Base-by-base conservation (phyloP, 352 stramenopile species). In the Pythium aphanidermatum region DNA sequence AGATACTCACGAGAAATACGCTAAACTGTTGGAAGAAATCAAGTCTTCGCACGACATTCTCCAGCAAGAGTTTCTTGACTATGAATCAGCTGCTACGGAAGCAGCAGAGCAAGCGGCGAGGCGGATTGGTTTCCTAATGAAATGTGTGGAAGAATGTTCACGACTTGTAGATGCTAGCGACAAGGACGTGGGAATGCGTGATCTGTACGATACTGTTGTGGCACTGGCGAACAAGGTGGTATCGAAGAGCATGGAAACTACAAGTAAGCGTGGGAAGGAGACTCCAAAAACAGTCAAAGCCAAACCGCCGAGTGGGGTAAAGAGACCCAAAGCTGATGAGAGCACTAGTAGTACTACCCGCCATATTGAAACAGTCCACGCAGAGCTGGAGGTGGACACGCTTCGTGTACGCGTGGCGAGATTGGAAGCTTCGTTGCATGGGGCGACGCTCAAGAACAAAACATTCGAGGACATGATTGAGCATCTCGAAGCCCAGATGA, bases 381-480 rank as follows among this genome's bases (percentile, higher is more conserved):
- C 44, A 14, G 31, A 49, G 20, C 43, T 63, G 6, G 42, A 58
- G 21, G 46, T 37, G 5, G 39, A 60, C 25, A 52, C 36, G 24
- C 73, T 69, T 62, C 60, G 51, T 8, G 21, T 70, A 4, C 62
- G 68, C 0, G 48, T 39, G 1, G 52, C 58, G 8, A 73, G 62
- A 17, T 38, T 84, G 20, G 58, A 81, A 39, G 37, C 63, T 24
- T 63, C 65, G 6, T 39, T 85, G 13, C 53, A 55, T 13, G 63
- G 55, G 10, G 48, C 53, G 3, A 64, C 47, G 9, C 34, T 69
- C 14, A 65, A 68, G 32, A 79, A 70, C 34, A 64, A 76, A 11
- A 68, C 55, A 2, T 79, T 85, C 24, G 63, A 81, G 46, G 68
- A 79, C 27, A 67, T 60, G 13, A 51, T 69, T 5, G 40, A 52